phyloP scores from a whole-genome alignment of 495 filamentous ascomycete genomes.

The Neurospora sp. region DNA sequence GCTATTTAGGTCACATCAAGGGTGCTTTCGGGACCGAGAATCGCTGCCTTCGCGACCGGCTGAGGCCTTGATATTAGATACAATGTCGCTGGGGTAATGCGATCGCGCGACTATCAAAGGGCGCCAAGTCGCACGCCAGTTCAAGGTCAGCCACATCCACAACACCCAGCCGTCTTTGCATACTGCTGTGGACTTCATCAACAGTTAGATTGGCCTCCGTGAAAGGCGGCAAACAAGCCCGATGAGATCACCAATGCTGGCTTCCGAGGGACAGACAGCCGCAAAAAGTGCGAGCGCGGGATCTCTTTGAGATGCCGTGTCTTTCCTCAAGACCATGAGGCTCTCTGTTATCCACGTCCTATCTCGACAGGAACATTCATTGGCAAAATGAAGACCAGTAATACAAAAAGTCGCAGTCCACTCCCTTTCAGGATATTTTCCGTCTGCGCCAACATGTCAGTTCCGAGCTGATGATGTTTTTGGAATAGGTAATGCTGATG shows the following conservation, averaged over 20 bases:
- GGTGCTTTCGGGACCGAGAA: constrained; percentile 2
- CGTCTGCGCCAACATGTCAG: background rate
- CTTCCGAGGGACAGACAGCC: background rate
- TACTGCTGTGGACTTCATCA: background rate
- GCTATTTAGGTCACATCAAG: background rate
- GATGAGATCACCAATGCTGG: background rate
- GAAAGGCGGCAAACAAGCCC: background rate
- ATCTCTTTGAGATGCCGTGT: background rate
- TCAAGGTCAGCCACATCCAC: background rate
- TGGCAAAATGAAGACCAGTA: background rate
- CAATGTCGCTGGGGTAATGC: background rate
- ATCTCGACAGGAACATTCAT: background rate
- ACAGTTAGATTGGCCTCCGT: background rate
- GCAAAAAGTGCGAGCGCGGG: background rate
- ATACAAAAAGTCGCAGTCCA: background rate
- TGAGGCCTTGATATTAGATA: background rate
- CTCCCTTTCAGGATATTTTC: background rate
- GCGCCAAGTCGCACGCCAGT: background rate
- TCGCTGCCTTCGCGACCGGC: background rate
- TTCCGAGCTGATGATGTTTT: background rate
- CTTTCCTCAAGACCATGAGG: background rate
- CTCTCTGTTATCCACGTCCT: background rate
- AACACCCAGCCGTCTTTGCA: background rate
- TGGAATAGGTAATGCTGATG: background rate
- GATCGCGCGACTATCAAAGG: background rate